Conservation (phyloP, 441 rosid species). For the Geranium incanum region DNA sequence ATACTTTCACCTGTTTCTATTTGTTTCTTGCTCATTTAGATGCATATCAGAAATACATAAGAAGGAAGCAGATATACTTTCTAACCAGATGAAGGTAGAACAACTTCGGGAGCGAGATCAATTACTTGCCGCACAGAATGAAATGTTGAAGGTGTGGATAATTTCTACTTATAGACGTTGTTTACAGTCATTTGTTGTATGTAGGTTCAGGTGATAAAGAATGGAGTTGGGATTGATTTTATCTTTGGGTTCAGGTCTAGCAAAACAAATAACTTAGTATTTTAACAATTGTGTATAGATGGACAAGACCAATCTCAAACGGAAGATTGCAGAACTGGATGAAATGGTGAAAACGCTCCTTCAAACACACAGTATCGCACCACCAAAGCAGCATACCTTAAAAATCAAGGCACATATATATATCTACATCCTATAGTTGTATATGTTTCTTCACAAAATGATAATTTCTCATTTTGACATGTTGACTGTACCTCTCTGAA, state of each 20-base stretch:
- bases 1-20: background rate
- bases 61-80: constrained; percentile 61
- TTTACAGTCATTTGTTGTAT: background rate
- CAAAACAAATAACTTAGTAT: background rate
- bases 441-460: background rate
- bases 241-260: background rate
- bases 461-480: background rate
- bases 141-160: constrained; percentile 61
- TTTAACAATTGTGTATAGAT: constrained; percentile 30
- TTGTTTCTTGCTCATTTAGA: constrained; percentile 27
- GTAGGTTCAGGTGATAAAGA: background rate
- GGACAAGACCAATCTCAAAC: constrained; percentile 67
- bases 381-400: constrained; percentile 32
- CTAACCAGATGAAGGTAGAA: constrained; percentile 51
- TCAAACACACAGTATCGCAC: constrained; percentile 31
- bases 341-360: constrained; percentile 44
- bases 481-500: constrained; percentile 7
- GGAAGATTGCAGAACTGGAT: constrained; percentile 64
- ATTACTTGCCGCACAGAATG: constrained; percentile 73
- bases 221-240: background rate
- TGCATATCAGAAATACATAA: constrained; percentile 47
- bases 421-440: background rate
- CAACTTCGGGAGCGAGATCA: constrained; percentile 73
- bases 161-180: constrained; percentile 6
- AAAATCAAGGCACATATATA: constrained; percentile 35